A percentile compares a stretch with the other conserved stretches of the same genome.
Evolutionary conservation across 345 rosid genomes (phyloP).

Genomic region (Arabis hirsuta): DNA sequence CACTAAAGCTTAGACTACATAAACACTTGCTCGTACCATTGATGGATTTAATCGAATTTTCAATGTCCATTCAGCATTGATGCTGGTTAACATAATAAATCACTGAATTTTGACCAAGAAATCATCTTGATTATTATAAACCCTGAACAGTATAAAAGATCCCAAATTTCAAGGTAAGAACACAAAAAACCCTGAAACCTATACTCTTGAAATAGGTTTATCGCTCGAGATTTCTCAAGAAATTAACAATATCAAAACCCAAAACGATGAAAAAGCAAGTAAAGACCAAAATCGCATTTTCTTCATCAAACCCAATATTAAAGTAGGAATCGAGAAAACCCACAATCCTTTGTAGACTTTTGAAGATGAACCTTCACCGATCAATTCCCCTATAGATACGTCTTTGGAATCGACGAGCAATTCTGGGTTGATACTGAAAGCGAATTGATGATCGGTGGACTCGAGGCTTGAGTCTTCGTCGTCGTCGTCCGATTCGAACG

Average conservation of each 20-base stretch:
- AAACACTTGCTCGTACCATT: neutral
- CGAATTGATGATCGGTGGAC: conserved; percentile 35
- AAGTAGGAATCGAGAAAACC: conserved; percentile 24
- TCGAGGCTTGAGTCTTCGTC: conserved; percentile 17
- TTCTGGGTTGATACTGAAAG: conserved; percentile 23
- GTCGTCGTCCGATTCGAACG: conserved; percentile 35
- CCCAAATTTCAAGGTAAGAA: conserved; percentile 7
- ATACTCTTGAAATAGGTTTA: neutral
- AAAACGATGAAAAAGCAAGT: neutral
- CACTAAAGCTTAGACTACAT: conserved; percentile 23
- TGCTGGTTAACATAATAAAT: neutral
- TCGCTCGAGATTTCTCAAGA: neutral
- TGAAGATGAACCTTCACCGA: conserved; percentile 40
- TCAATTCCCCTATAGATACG: conserved; percentile 23
- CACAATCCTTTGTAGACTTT: conserved; percentile 40
- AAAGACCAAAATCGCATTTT: neutral
- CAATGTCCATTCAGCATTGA: neutral
- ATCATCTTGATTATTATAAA: neutral
- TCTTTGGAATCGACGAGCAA: conserved; percentile 31
- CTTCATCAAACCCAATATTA: neutral
- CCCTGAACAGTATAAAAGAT: neutral
- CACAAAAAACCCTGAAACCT: conserved; percentile 10
- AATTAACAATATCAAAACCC: neutral
- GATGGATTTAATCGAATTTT: neutral
- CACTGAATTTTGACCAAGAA: neutral